Base-by-base conservation (phyloP, 148 eudicot species). In the Persicaria maculosa region DNA sequence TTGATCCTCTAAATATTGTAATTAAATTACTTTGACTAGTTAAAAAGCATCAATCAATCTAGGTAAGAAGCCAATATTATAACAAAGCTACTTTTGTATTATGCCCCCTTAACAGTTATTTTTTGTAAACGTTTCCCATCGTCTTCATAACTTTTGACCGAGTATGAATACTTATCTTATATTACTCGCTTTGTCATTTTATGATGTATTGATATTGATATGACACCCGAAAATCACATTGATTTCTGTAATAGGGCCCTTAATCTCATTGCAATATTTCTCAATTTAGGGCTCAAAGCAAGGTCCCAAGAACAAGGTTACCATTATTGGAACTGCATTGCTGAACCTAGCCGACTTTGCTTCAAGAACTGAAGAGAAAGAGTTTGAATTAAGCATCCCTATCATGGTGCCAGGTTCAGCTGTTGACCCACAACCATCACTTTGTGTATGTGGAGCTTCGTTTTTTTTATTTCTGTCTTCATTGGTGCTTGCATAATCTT, bases 321-420 rank as follows among this genome's bases (percentile, higher is more conserved):
- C 83, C 46, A 72, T 80, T 47, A 71, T 89, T 44, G 93, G 97
- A 50, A 78, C 81, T 61, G 93, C 88, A n/a, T 74, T 84, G 5
- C 73, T 94, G 74, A 90, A 94, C 76, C 84, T 94, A 74, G 97
- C 98, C 77, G 97, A 91, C 71, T 91, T 84, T 76, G 96, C 97
- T 78, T 86, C 90, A 44, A 78, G 74, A 80, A 77, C 77, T 25
- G 93, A 88, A 67, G 87, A 87, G 79, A 84, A 88, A 74, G 88
- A 85, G 50, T 83, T 84, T 75, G 88, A 91, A 14, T 75, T 91
- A 64, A 79, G 77, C 74, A 83, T 94, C 76, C 98, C 98, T 57
- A 80, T 91, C 55, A 68, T 70, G 48, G 47, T 83, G 77, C 77
- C 90, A 11, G 81, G 85, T 74, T 36, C 74, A 74, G 55, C 77